These are phyloP conservation scores for Rhizophora mangle DNA, from an alignment of 345 rosid species.

Conservation along the genomic window DNA sequence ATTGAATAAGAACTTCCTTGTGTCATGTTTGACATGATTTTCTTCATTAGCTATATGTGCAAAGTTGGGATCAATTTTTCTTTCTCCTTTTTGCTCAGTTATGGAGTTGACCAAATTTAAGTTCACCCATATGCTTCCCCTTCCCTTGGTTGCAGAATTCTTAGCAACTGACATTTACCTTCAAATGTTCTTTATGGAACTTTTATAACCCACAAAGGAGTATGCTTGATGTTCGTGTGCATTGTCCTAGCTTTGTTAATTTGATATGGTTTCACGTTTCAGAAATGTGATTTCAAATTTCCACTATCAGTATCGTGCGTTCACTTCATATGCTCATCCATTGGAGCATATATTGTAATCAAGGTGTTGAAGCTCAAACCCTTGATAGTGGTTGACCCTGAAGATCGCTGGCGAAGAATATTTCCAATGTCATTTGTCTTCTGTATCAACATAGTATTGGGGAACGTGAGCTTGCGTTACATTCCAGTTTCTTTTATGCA, in stretches of 20 bases:
- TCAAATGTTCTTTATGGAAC: too few relatives aligned
- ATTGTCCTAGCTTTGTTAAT: not conserved
- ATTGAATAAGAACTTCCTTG: too few relatives aligned
- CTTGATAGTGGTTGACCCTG: constrained; percentile 73
- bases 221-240: constrained; percentile 1
- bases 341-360: constrained; percentile 90
- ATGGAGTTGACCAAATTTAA: too few relatives aligned
- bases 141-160: too few relatives aligned
- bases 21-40: too few relatives aligned
- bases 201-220: not conserved
- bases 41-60: too few relatives aligned
- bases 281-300: constrained; percentile 98
- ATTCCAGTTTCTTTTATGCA: constrained; percentile 99
- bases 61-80: too few relatives aligned
- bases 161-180: too few relatives aligned
- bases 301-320: constrained; percentile 86
- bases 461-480: constrained; percentile 91
- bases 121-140: too few relatives aligned
- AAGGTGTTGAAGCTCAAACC: constrained; percentile 91
- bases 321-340: constrained; percentile 94
- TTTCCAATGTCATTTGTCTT: constrained; percentile 98
- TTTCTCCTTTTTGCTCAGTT: too few relatives aligned
- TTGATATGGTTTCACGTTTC: constrained; percentile 20
- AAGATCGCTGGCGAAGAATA: constrained; percentile 96
- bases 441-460: constrained; percentile 93